phyloP scores from a whole-genome alignment of 2,329 filamentous ascomycete species.

The Lasiodiplodia theobromae region DNA sequence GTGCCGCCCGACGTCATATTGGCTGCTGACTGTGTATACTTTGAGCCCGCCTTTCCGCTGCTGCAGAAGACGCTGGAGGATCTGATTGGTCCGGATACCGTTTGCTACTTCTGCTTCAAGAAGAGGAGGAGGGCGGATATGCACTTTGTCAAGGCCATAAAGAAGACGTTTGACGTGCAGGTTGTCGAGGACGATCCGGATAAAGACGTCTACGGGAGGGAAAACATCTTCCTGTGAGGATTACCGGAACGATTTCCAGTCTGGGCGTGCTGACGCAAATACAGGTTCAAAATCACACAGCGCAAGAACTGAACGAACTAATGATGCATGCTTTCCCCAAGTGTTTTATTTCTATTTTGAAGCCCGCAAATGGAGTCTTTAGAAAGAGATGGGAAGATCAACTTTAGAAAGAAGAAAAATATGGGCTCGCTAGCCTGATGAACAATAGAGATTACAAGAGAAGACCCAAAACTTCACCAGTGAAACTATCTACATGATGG shows the following conservation, averaged over 20 bases:
- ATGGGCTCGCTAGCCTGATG: neutral
- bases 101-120: slow-evolving; percentile 94
- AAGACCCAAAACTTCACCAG: neutral
- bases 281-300: slow-evolving; percentile 20
- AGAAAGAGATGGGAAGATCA: neutral
- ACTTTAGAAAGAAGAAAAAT: neutral
- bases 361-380: neutral
- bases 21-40: slow-evolving; percentile 97
- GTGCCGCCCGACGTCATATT: slow-evolving; percentile 79
- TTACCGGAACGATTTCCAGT: neutral
- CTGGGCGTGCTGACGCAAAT: neutral
- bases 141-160: slow-evolving; percentile 59
- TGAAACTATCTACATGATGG: neutral
- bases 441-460: neutral
- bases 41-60: slow-evolving; percentile 92
- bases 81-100: slow-evolving; percentile 68
- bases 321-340: neutral
- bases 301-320: slow-evolving; percentile 1
- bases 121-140: slow-evolving; percentile 77
- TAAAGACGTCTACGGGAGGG: slow-evolving; percentile 51
- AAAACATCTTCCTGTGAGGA: slow-evolving; percentile 58
- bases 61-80: slow-evolving; percentile 79
- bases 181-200: slow-evolving; percentile 59
- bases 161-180: slow-evolving; percentile 57
- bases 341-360: neutral